Conservation (phyloP, 345 rosid genomes). For the Mangifera indica region DNA sequence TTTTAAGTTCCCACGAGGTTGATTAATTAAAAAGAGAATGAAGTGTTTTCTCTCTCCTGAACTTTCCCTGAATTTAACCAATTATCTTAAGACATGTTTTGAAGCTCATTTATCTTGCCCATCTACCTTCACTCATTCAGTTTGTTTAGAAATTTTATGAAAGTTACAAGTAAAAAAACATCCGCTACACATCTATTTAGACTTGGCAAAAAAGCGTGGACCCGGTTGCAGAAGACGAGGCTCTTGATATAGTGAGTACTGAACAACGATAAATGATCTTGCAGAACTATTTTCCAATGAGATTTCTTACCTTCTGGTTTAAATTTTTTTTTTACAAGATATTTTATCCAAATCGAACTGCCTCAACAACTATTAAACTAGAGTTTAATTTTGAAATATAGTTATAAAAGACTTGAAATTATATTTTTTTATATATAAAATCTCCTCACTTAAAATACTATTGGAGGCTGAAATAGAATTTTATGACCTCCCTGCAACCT, state of each 20-base stretch:
- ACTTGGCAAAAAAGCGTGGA: conserved; percentile 25
- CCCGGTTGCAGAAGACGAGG: conserved; percentile 20
- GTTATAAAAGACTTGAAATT: too few species aligned
- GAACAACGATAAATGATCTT: conserved; percentile 25
- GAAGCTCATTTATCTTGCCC: background rate
- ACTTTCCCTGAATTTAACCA: background rate
- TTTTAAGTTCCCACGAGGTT: background rate
- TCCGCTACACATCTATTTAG: conserved; percentile 16
- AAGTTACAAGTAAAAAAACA: conserved; percentile 16
- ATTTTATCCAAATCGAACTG: too few species aligned
- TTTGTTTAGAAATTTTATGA: background rate
- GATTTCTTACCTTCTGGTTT: conserved; percentile 25
- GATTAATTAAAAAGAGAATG: background rate
- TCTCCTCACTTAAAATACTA: too few species aligned
- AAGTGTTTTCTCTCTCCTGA: background rate
- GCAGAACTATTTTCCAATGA: conserved; percentile 21
- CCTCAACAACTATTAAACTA: too few species aligned
- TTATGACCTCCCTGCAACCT: conserved; percentile 12
- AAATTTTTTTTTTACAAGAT: too few species aligned
- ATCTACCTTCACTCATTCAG: background rate
- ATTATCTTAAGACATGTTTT: conserved; percentile 4
- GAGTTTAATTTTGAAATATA: too few species aligned
- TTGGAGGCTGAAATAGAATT: too few species aligned
- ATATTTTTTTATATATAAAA: too few species aligned
- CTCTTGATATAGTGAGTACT: conserved; percentile 28